Evolutionary conservation across 2,329 filamentous ascomycete genomes (phyloP).

Genomic region (Pseudocercospora vitis): DNA sequence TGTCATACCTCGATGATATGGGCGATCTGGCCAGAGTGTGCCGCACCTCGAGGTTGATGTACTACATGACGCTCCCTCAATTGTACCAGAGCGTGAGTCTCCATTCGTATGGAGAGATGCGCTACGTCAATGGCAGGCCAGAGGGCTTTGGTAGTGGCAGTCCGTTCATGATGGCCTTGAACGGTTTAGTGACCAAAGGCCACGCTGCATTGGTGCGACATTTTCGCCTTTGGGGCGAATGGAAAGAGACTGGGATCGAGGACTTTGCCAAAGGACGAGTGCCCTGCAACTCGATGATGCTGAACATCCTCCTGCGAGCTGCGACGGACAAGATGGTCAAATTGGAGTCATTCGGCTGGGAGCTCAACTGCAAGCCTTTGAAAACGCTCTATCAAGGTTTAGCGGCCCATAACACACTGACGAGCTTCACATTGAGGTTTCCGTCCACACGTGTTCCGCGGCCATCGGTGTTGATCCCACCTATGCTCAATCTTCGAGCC

Average conservation of each 20-base stretch:
- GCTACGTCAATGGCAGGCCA: conserved; percentile 57
- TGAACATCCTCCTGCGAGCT: conserved; percentile 60
- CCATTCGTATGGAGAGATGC: conserved; percentile 59
- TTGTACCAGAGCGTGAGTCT: conserved; percentile 59
- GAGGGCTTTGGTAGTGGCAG: conserved; percentile 63
- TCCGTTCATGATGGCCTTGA: conserved; percentile 63
- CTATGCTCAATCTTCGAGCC: conserved; percentile 55
- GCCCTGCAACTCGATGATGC: conserved; percentile 64
- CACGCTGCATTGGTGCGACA: conserved; percentile 55
- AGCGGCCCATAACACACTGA: conserved; percentile 50
- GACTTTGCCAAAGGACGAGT: conserved; percentile 60
- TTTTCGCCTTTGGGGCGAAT: conserved; percentile 56
- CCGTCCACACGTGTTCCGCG: conserved; percentile 58
- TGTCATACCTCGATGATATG: conserved; percentile 58
- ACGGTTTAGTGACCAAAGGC: conserved; percentile 59
- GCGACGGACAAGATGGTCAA: conserved; percentile 60
- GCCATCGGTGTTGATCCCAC: conserved; percentile 57
- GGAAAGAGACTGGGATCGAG: conserved; percentile 58
- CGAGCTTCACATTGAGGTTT: conserved; percentile 57
- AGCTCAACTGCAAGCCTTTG: conserved; percentile 61
- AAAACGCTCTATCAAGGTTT: conserved; percentile 60
- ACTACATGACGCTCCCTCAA: conserved; percentile 64
- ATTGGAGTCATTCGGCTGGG: conserved; percentile 60
- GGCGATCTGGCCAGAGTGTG: conserved; percentile 60
- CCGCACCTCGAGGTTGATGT: conserved; percentile 60